Conservation (phyloP, 768 basidiomycete species). For the Coprinopsis strossmayeri region DNA sequence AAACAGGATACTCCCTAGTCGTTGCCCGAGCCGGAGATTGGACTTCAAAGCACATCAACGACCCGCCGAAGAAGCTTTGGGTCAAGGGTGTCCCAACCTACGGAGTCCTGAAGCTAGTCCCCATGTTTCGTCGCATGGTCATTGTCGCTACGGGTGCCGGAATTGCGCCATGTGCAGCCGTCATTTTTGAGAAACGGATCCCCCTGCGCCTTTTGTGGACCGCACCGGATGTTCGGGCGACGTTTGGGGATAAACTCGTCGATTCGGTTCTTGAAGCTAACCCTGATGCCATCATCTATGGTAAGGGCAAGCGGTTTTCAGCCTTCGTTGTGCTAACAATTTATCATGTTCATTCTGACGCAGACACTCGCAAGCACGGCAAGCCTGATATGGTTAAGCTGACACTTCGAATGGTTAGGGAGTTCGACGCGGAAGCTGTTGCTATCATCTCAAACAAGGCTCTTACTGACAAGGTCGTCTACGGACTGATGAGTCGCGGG, state of each 20-base stretch:
- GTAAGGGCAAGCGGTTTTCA: conserved; percentile 32
- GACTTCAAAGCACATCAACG: conserved; percentile 46
- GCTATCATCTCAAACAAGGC: conserved; percentile 54
- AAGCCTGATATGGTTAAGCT: conserved; percentile 45
- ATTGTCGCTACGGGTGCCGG: conserved; percentile 56
- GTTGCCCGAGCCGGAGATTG: conserved; percentile 56
- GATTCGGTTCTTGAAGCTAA: conserved; percentile 46
- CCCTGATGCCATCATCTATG: conserved; percentile 52
- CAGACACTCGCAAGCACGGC: conserved; percentile 38
- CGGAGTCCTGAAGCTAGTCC: conserved; percentile 48
- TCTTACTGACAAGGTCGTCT: conserved; percentile 50
- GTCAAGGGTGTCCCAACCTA: conserved; percentile 51
- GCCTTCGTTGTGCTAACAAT: too few species aligned
- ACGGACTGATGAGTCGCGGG: conserved; percentile 52
- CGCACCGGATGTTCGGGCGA: conserved; percentile 52
- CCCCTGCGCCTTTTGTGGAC: conserved; percentile 59
- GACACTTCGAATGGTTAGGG: conserved; percentile 37
- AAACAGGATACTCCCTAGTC: conserved; percentile 50
- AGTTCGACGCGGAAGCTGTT: conserved; percentile 48
- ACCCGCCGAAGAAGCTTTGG: conserved; percentile 50
- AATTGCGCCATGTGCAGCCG: conserved; percentile 54
- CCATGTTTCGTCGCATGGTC: conserved; percentile 48
- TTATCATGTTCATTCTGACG: not conserved
- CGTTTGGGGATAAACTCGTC: conserved; percentile 56
- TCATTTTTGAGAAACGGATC: conserved; percentile 42